Base-by-base conservation (phyloP, 495 filamentous ascomycete genomes). In the Penicillium ucsense region DNA sequence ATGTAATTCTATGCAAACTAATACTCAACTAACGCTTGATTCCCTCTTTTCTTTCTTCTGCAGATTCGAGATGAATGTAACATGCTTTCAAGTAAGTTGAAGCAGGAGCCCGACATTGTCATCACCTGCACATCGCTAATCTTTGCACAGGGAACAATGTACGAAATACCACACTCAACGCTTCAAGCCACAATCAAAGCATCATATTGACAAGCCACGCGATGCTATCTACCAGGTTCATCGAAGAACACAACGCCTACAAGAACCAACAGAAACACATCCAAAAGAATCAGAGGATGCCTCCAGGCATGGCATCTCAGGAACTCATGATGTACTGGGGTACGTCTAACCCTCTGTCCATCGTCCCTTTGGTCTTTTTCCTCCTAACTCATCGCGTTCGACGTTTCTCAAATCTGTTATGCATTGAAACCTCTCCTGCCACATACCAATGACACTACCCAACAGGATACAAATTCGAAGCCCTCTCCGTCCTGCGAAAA, bases 11-110 rank as follows among this genome's bases (percentile, higher is more conserved):
- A 20, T 20, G 20, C 20, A 20, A 20, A 20, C 20, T 20, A 20
- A 20, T 20, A 20, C 20, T 1, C 1, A 20, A 20, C 20, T 20
- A 20, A 20, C 20, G 1, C 20, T 34, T 29, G 0, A n/a, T 42
- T 49, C 31, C 43, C 41, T 43, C 27, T 47, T 8, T 60, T 46
- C 51, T 33, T 33, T 47, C 31, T 20, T 0, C 12, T 51, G 20
- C 57, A 92, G 88, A 32, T 96, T 94, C 53, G 88, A 95, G 61
- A 95, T 98, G 91, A 91, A 95, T 59, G 92, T 86, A 48, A 95
- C 90, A 8, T 73, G 77, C 42, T 91, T 88, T 61, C 85, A 95
- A 71, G 90, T 95, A 72, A 62, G 81, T 20, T 20, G 20, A 20
- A 20, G 20, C 20, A 20, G 20, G 20, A 20, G 20, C 20, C 2